Evolutionary conservation across 306 rosid genomes (phyloP), one percentile per base, ranked within the genome.

Genomic region (Trifolium subterraneum): DNA sequence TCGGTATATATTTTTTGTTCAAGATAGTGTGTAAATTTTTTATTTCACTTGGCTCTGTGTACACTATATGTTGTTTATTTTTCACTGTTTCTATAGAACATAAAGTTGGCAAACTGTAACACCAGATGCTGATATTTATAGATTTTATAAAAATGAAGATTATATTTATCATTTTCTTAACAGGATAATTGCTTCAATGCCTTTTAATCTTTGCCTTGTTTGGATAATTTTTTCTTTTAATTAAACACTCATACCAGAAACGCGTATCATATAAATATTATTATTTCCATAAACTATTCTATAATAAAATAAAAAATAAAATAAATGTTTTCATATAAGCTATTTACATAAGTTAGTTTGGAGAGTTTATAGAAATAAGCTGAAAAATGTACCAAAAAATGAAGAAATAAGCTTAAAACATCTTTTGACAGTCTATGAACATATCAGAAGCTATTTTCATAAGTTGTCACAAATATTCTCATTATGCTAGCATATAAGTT

Each of bases 161-260:
- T 38, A 62, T 61, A 80, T 15, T 41, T 74, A 80, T 68, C 22
- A 51, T 31, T 35, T 54, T 80, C 9, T 63, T 33, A 8, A 29
- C 23, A 27, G 12, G 22, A 20, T 76, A 12, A 69, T 55, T 79
- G 54, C 68, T 65, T 48, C 29, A 27, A 13, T 18, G 19, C 23
- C 56, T 50, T 50, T 16, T 48, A 48, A 4, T 48, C 18, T 48
- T 48, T 18, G 25, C 8, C 4, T 51, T 51, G 9, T 45, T 45
- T 12, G 51, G 16, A 31, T 31, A 4, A 31, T 4, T 31, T 31
- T 31, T 4, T 31, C 4, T 31, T 31, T 31, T 31, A 38, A 38
- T 7, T 38, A 0, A 1, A 38, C 47, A 41, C 47, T 41, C 13
- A 10, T 41, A 41, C 13, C 14, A 41, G n/a, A n/a, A n/a, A n/a